Evolutionary conservation across 176 grass and related monocot species (phyloP), one percentile per base, ranked within the genome.

Genomic region (Oryza coarctata): DNA sequence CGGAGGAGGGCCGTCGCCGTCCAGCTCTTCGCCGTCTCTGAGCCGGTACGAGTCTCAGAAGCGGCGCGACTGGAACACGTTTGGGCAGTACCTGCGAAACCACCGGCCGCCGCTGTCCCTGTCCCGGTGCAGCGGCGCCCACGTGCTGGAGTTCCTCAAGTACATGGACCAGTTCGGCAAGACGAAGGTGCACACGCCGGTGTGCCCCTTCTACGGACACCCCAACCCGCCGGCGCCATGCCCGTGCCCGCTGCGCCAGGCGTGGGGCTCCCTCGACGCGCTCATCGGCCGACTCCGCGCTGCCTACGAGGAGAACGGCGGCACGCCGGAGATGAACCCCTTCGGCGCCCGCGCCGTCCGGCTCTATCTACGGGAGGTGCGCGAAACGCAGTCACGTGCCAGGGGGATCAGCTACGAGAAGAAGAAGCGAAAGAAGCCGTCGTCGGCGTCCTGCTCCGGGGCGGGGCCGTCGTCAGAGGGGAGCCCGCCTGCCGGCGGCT

Each of bases 111-210:
- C 94, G 27, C 84, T 97, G 7, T 82, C 91, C 5, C 78, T 94
- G 45, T 83, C 86, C 22, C 91, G 89, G 45, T 97, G 94, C 89
- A 91, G 91, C 85, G 91, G 88, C 65, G 86, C 91, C 27, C 94
- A 97, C 73, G 94, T 93, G 32, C 91, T 97, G 34, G 94, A 97
- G 78, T 97, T 97, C 81, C 91, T 97, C 74, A 88, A 91, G 71
- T 97, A 97, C 87, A 89, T 97, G 79, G 94, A 97, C 76, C 94
- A 97, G 86, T 97, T 97, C 84, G 94, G 94, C 38, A 97, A 97
- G 87, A 97, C 94, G 45, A 97, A 97, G 89, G 94, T 97, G 63
- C 94, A 97, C 87, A 89, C 89, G 33, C 79, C 68, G 74, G 87
- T 88, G 62, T 97, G 94, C 91, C 91, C 94, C 87, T 97, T 92